A percentile compares a stretch with the other conserved stretches of the same genome.
Evolutionary conservation across 2,329 filamentous ascomycete species (phyloP).

Genomic region (Didymella segeticola): DNA sequence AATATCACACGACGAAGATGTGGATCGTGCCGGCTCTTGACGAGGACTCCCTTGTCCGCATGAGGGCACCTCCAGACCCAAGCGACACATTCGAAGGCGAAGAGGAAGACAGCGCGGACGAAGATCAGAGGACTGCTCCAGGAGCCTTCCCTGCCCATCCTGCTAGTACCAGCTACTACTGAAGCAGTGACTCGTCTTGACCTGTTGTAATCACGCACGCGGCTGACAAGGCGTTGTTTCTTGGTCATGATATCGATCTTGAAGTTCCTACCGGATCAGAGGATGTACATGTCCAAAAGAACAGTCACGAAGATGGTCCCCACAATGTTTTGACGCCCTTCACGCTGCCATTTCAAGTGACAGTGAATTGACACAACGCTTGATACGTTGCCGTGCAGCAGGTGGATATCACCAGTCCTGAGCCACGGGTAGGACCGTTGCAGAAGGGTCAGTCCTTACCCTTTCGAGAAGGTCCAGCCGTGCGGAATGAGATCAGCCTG

Average conservation of each 20-base stretch:
- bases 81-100: conserved; percentile 50
- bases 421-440: conserved; percentile 13
- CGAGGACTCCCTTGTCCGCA: conserved; percentile 63
- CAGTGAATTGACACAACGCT: not conserved
- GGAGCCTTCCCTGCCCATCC: conserved; percentile 49
- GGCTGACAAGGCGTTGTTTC: not conserved
- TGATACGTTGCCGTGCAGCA: conserved; percentile 9
- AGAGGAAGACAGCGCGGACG: conserved; percentile 47
- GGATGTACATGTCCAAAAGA: not conserved
- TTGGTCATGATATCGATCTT: not conserved
- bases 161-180: conserved; percentile 41
- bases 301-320: not conserved
- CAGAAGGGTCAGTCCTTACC: conserved; percentile 5
- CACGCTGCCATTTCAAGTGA: conserved; percentile 11
- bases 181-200: conserved; percentile 11
- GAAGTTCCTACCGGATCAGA: not conserved
- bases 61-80: conserved; percentile 64
- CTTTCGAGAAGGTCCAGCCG: conserved; percentile 17
- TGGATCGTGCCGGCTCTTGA: conserved; percentile 73
- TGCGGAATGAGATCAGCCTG: conserved; percentile 15
- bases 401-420: conserved; percentile 2
- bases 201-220: not conserved
- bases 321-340: conserved; percentile 15
- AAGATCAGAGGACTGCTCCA: conserved; percentile 40
- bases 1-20: conserved; percentile 76